These are phyloP conservation scores for Sclerotiophoma versabilis DNA, from an alignment of 2,329 filamentous ascomycete genomes.

Conservation along the genomic window DNA sequence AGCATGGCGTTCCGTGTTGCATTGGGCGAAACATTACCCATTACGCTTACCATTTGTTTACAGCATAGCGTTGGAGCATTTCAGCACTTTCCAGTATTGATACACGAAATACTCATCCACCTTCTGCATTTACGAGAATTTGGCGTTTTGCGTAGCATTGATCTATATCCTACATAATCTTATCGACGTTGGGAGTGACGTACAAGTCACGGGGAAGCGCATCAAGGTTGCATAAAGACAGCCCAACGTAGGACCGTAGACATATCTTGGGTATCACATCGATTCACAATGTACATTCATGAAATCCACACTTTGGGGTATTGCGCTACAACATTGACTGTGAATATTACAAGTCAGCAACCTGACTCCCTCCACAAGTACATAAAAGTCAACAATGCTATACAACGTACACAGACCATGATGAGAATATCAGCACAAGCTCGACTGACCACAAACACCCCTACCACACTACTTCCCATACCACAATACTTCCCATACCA, in stretches of 20 bases:
- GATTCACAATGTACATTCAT: not conserved
- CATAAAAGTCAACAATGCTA: not conserved
- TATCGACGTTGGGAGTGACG: no score
- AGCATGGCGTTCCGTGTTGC: conserved; percentile 13
- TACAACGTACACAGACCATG: not conserved
- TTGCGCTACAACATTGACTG: not conserved
- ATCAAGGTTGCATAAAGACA: no score
- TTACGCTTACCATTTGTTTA: not conserved
- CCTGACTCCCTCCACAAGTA: not conserved
- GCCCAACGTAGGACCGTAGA: no score
- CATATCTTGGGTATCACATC: no score
- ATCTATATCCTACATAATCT: not conserved
- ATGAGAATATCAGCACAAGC: no score
- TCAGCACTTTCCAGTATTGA: not conserved
- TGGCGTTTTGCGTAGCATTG: not conserved
- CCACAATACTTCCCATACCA: not conserved
- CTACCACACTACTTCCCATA: no score
- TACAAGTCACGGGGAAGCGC: not conserved
- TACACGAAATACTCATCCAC: not conserved
- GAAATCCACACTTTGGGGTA: not conserved
- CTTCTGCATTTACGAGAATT: not conserved
- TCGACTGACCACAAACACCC: no score
- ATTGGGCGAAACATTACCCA: not conserved
- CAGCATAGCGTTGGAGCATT: conserved; percentile 12
- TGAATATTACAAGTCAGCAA: not conserved